Evolutionary conservation across 148 eudicot genomes (phyloP).

Genomic region (Oxyria digyna): DNA sequence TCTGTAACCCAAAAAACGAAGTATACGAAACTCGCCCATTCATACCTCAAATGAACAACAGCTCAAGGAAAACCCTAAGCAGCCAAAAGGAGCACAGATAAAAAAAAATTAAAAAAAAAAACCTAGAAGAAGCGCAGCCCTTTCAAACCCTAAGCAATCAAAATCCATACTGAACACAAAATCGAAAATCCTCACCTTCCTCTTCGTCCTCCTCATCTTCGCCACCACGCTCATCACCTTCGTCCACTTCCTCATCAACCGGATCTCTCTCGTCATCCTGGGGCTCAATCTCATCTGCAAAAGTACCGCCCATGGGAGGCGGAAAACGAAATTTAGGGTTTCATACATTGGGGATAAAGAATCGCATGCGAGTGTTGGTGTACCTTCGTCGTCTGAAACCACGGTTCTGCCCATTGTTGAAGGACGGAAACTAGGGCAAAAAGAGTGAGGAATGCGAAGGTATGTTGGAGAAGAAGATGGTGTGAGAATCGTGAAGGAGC

Average conservation of each 20-base stretch:
- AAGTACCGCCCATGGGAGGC: not conserved
- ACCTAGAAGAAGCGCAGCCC: constrained; percentile 1
- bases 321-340: constrained; percentile 15
- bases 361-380: not conserved
- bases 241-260: constrained; percentile 45
- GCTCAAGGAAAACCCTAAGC: constrained; percentile 1
- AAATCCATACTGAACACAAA: not conserved
- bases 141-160: not conserved
- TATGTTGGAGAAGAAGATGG: not conserved
- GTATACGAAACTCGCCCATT: not conserved
- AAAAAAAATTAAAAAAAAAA: no score
- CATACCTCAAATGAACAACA: not conserved
- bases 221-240: constrained; percentile 28
- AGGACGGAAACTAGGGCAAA: not conserved
- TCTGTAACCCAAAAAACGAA: not conserved
- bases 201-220: constrained; percentile 67
- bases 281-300: constrained; percentile 55
- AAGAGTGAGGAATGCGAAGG: not conserved
- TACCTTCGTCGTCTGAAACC: constrained; percentile 71
- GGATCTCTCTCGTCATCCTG: constrained; percentile 67
- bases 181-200: constrained; percentile 31
- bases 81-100: not conserved
- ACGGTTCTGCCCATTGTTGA: constrained; percentile 24
- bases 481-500: not conserved
- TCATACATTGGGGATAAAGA: not conserved